Evolutionary conservation across 129 eudicot species (phyloP), one percentile per base, ranked within the genome.

Genomic region (Saposhnikovia divaricata): DNA sequence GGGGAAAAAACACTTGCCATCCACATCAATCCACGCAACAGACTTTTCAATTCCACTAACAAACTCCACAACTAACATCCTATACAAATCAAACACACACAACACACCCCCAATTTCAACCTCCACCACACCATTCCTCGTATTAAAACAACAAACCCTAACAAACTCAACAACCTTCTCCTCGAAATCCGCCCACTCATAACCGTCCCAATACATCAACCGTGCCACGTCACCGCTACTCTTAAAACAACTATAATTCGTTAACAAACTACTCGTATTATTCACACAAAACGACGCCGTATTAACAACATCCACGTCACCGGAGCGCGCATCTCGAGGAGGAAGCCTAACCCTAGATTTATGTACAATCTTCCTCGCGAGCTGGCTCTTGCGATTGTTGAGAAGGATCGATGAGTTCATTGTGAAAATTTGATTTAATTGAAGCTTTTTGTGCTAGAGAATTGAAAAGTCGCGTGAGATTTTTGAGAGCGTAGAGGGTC

Each of bases 1-100:
- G 8, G 91, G 89, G 66, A 85, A 88, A 69, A 81, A 88, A 66
- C 89, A 81, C 40, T 78, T 72, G 0, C 78, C 83, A 25, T 77
- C 25, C 18, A 82, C 82, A 81, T 88, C 91, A 66, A 88, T 86
- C 91, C 91, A 88, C 42, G 89, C 83, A 46, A 88, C 76, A 3
- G 91, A 86, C 70, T 81, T 51, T 71, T 86, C 83, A 77, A 61
- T 16, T 1, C 83, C 82, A 23, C 4, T 21, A 19, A 40, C 79
- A 25, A 80, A 46, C 27, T 88, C 84, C 48, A 84, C 39, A 65
- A 63, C 61, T 27, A 88, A 40, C 91, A 88, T 88, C 66, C 91
- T 80, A 43, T 66, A 80, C 27, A 88, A 81, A 72, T 88, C 91
- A 66, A 88, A 18, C 8, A 88, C n/a, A 48, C 53, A 86, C 5